These are phyloP conservation scores for Talaromyces proteolyticus DNA, from an alignment of 495 filamentous ascomycete species.

Conservation along the genomic window DNA sequence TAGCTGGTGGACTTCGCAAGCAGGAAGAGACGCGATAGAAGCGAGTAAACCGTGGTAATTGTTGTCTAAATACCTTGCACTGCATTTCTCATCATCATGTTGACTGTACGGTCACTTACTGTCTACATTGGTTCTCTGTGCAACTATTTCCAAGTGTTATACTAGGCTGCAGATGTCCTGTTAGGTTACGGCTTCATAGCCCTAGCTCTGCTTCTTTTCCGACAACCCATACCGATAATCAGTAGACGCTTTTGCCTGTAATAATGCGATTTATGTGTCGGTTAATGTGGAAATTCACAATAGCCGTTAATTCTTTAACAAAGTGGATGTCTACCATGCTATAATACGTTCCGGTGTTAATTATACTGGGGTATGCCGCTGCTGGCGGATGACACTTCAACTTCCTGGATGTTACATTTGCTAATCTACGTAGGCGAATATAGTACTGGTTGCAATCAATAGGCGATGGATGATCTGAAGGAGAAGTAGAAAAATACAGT, in stretches of 20 bases:
- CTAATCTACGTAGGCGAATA: no score
- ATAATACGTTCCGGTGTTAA: no score
- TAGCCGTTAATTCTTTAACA: no score
- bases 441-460: no score
- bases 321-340: no score
- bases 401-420: no score
- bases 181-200: neutral
- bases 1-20: constrained; percentile 75
- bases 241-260: neutral
- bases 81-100: neutral
- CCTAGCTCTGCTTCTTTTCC: neutral
- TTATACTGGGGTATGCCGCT: no score
- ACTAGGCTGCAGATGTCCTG: neutral
- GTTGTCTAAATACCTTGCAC: neutral
- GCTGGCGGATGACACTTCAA: no score
- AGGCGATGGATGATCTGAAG: no score
- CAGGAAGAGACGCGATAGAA: constrained; percentile 54
- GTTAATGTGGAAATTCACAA: no score
- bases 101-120: neutral
- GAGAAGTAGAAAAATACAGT: no score
- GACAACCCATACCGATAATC: neutral
- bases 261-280: no score
- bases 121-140: neutral
- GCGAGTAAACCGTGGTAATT: neutral
- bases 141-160: neutral